phyloP scores from a whole-genome alignment of 768 basidiomycete genomes.

The Suillus occidentalis region DNA sequence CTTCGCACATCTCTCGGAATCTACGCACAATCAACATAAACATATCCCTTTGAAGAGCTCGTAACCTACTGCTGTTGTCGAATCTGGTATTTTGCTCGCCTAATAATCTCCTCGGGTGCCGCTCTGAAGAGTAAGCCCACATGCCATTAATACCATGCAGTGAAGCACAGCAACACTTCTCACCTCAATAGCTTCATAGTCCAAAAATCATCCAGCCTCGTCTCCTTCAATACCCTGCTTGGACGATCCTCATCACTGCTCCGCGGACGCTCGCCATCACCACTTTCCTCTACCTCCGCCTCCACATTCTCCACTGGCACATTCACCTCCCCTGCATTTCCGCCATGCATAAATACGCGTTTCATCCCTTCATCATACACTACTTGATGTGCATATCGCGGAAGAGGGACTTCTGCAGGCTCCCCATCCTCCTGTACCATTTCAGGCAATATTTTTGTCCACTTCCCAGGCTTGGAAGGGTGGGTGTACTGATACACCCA shows the following conservation, averaged over 20 bases:
- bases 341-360: constrained; percentile 71
- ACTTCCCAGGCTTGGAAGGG: constrained; percentile 55
- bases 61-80: constrained; percentile 68
- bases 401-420: constrained; percentile 44
- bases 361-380: constrained; percentile 63
- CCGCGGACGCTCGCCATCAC: constrained; percentile 9
- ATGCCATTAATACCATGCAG: not conserved
- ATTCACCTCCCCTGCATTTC: constrained; percentile 57
- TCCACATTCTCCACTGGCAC: constrained; percentile 18
- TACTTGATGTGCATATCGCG: constrained; percentile 79
- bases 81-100: constrained; percentile 61
- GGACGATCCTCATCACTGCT: constrained; percentile 6
- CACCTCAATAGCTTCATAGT: constrained; percentile 67
- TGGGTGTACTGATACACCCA: constrained; percentile 68
- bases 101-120: constrained; percentile 60
- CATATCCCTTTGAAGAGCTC: not conserved
- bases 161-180: constrained; percentile 13
- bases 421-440: constrained; percentile 14
- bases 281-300: constrained; percentile 23
- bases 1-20: constrained; percentile 82
- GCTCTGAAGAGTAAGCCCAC: constrained; percentile 41
- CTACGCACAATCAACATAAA: constrained; percentile 34
- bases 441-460: constrained; percentile 57
- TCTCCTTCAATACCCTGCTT: constrained; percentile 32
- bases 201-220: constrained; percentile 78